Conservation (phyloP, 2,329 filamentous ascomycete species). For the Didymella glomerata region DNA sequence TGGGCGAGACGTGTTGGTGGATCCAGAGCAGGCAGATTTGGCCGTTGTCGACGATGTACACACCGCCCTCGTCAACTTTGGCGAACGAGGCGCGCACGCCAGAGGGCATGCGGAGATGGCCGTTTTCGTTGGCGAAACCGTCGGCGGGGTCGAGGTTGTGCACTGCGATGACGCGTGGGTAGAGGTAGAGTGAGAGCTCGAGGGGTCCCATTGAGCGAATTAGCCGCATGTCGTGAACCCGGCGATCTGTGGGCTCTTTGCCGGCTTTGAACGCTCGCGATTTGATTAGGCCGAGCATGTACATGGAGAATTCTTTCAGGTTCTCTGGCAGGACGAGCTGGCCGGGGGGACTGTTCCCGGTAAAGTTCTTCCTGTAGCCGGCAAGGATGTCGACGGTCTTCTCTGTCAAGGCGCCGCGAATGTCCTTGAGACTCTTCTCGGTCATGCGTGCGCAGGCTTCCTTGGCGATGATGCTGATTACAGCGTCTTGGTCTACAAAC, state of each 20-base stretch:
- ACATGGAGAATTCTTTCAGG: constrained; percentile 97
- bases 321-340: constrained; percentile 96
- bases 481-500: constrained; percentile 94
- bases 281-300: constrained; percentile 88
- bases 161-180: constrained; percentile 89
- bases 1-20: constrained; percentile 89
- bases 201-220: constrained; percentile 85
- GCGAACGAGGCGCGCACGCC: constrained; percentile 83
- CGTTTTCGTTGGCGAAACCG: constrained; percentile 91
- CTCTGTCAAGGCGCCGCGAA: constrained; percentile 82
- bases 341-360: constrained; percentile 83
- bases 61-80: constrained; percentile 89
- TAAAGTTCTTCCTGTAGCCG: constrained; percentile 91
- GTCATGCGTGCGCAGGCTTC: constrained; percentile 89
- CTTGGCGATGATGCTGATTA: constrained; percentile 87
- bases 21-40: constrained; percentile 93
- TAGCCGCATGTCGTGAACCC: constrained; percentile 90
- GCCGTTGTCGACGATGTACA: constrained; percentile 94
- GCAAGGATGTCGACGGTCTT: constrained; percentile 93
- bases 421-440: constrained; percentile 81
- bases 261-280: constrained; percentile 92
- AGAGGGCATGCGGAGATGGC: constrained; percentile 84
- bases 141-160: constrained; percentile 89
- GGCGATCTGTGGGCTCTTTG: constrained; percentile 86
- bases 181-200: constrained; percentile 90